Evolutionary conservation across 2,329 filamentous ascomycete species (phyloP), one percentile per base, ranked within the genome.

Genomic region (Amauroascus niger): DNA sequence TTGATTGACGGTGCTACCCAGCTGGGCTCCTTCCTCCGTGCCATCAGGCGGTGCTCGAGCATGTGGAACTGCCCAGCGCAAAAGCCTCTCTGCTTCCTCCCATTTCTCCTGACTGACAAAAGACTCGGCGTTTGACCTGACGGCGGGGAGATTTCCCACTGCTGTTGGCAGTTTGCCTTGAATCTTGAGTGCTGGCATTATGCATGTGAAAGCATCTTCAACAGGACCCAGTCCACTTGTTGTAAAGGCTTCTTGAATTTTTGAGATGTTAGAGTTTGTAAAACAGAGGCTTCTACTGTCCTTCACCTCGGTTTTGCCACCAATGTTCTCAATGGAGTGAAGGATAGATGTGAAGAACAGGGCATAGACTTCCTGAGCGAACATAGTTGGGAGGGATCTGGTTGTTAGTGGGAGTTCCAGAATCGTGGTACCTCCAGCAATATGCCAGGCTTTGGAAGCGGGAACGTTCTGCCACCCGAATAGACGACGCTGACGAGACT

Each of bases 331-430:
- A n/a, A 69, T 58, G 30, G 66, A 65, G 6, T 61, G 58, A 1
- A 65, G 58, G 6, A 57, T 52, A 6, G 55, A 54, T 8, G 46
- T n/a, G 28, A 57, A 54, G 16, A 55, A 57, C 16, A 55, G 45
- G 9, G 55, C 32, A n/a, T 63, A 69, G 6, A 69, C 58, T 28
- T 69, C 66, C 20, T 69, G 67, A 0, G 67, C 67, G 4, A 50
- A 60, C 65, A 68, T 66, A 0, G 14, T 52, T 22, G 64, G 60
- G 0, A 68, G 6, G 2, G 30, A 46, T 63, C 65, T 0, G 59
- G 56, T 60, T 6, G 65, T 49, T 1, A 57, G 57, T 1, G 67
- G 54, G 0, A 67, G 55, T 3, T 63, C 57, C 33, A 56, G 57
- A 1, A 64, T 55, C 50, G 64, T 54, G 18, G 18, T 56, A n/a